These are phyloP conservation scores for Kluyveromyces nonfermentans DNA, from an alignment of 805 yeast species.

Conservation along the genomic window DNA sequence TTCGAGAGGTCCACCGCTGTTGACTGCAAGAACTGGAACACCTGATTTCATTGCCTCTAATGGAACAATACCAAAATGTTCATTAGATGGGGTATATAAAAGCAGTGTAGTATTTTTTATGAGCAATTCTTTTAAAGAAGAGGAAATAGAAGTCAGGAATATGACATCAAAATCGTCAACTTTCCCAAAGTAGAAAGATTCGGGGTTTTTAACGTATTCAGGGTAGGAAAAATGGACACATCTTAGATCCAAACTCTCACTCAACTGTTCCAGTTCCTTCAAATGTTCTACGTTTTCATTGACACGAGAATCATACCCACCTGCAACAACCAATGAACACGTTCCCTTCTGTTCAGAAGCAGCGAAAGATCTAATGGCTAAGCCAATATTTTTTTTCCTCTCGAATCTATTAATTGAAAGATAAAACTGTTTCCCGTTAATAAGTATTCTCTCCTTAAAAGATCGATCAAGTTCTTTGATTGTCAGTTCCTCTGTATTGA, in stretches of 20 bases:
- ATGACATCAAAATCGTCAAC: constrained; percentile 38
- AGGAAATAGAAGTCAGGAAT: constrained; percentile 74
- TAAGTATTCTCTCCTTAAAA: constrained; percentile 12
- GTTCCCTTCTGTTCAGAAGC: constrained; percentile 25
- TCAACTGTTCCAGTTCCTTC: constrained; percentile 44
- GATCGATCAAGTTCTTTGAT: constrained; percentile 9
- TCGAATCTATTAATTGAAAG: constrained; percentile 86
- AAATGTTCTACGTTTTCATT: constrained; percentile 68
- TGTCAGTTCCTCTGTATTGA: constrained; percentile 36
- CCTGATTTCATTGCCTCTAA: constrained; percentile 84
- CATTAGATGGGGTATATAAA: constrained; percentile 81
- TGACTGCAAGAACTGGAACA: constrained; percentile 76
- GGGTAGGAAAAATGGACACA: constrained; percentile 35
- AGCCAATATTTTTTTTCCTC: constrained; percentile 66
- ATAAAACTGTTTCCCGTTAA: constrained; percentile 31
- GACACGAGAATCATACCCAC: constrained; percentile 81
- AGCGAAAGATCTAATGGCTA: constrained; percentile 67
- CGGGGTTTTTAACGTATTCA: constrained; percentile 16
- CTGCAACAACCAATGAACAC: constrained; percentile 62
- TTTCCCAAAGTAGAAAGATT: constrained; percentile 21
- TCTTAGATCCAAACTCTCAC: constrained; percentile 37
- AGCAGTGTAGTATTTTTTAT: constrained; percentile 49
- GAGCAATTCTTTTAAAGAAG: constrained; percentile 53
- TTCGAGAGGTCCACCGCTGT: constrained; percentile 91
- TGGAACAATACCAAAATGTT: constrained; percentile 98